Base-by-base conservation (phyloP, 2,329 filamentous ascomycete species). In the Xylariomycetidae sp. region DNA sequence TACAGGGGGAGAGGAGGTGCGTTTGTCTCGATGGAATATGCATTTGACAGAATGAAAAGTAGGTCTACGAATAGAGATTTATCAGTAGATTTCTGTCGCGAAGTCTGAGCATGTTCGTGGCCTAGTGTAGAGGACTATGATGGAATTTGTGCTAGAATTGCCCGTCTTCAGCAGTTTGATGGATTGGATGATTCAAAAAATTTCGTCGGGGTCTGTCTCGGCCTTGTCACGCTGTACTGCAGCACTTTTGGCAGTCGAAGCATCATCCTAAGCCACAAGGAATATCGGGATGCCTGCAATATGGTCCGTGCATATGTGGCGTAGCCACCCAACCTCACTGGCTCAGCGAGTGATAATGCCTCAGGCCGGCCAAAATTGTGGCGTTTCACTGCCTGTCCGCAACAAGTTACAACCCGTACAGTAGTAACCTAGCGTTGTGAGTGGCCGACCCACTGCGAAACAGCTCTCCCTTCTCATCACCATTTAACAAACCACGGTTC, bases 11-110 rank as follows among this genome's bases (percentile, higher is more conserved):
- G 61, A 61, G 59, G 58, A 57, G 57, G 64, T 64, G 64, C 66
- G 67, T 70, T 64, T 62, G 68, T 63, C 67, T 72, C 70, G 58
- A 63, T 65, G 69, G 66, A 65, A 63, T 56, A 64, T 59, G 70
- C 77, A 81, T 80, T 69, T 73, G 74, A 61, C 51, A 58, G 39
- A 58, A 53, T 59, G 57, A 74, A 74, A 76, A 62, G 58, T 63
- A 64, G 54, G 69, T 81, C 77, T 69, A 69, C 59, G 51, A 58
- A 70, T 64, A 62, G 48, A 45, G 50, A 50, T 62, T 67, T 58
- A 66, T 50, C 52, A 26, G 31, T 6, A 39, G 59, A 66, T 57
- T 64, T 53, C 59, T 53, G 51, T 63, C 55, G 58, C 58, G 55
- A 63, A 65, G 49, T 79, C 64, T 77, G 66, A 57, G 58, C 70